Evolutionary conservation across 257 asterid species (phyloP).

Genomic region (Forsythia viridissima): DNA sequence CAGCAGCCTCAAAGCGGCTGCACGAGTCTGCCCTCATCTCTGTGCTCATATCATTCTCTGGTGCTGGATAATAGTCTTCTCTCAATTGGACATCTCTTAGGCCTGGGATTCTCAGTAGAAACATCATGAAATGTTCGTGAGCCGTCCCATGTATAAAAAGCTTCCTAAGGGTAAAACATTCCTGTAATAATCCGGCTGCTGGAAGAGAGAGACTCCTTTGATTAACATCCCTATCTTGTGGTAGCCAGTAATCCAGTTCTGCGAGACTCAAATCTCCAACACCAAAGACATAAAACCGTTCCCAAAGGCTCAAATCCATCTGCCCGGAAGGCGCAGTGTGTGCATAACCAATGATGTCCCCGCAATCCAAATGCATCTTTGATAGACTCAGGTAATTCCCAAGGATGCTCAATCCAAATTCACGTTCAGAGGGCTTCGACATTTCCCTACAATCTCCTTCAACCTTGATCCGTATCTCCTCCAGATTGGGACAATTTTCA

Average conservation of each 20-base stretch:
- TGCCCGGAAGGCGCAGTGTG: constrained; percentile 91
- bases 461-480: constrained; percentile 76
- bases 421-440: constrained; percentile 47
- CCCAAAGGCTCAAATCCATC: constrained; percentile 96
- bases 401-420: constrained; percentile 66
- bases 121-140: constrained; percentile 82
- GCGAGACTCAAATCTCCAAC: constrained; percentile 50
- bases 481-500: constrained; percentile 73
- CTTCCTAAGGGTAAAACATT: constrained; percentile 59
- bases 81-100: constrained; percentile 86
- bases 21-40: constrained; percentile 92
- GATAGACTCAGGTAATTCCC: constrained; percentile 50
- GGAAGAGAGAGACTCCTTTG: constrained; percentile 83
- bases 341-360: constrained; percentile 77
- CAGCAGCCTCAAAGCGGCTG: constrained; percentile 75
- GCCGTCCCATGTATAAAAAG: constrained; percentile 92
- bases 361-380: constrained; percentile 83
- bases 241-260: constrained; percentile 92
- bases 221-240: constrained; percentile 87
- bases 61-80: constrained; percentile 92
- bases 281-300: constrained; percentile 63
- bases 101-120: constrained; percentile 44
- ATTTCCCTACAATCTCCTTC: constrained; percentile 88
- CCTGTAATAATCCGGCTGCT: constrained; percentile 75
- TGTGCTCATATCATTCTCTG: constrained; percentile 94